These are phyloP conservation scores for Westerdykella aurantiaca DNA, from an alignment of 2,329 filamentous ascomycete species.

Conservation along the genomic window DNA sequence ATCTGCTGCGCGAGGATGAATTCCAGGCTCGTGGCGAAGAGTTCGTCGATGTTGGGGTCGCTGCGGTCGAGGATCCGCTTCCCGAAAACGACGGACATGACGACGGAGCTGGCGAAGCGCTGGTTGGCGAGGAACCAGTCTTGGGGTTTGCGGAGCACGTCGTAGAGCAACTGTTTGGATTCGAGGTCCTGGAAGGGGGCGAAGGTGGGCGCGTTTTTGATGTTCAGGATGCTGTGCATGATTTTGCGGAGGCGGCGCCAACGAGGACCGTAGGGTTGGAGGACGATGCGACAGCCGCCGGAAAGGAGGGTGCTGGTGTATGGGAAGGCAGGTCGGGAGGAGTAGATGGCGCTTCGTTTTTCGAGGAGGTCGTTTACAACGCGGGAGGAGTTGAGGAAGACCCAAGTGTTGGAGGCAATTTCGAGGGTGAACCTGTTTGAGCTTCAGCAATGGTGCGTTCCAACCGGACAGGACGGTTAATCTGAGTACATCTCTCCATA, in stretches of 20 bases:
- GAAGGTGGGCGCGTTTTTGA: conserved; percentile 17
- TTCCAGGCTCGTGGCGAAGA: conserved; percentile 11
- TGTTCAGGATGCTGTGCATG: conserved; percentile 29
- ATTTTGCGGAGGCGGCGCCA: conserved; percentile 27
- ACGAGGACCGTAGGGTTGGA: conserved; percentile 24
- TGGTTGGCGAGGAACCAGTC: conserved; percentile 21
- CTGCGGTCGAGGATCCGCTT: conserved; percentile 10
- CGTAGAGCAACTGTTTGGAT: conserved; percentile 20
- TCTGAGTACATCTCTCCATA: too few relatives aligned
- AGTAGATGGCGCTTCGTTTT: neutral
- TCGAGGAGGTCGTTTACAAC: too few relatives aligned
- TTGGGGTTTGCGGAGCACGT: conserved; percentile 20
- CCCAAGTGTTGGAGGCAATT: too few relatives aligned
- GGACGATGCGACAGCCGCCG: conserved; percentile 22
- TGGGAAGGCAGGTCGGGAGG: conserved; percentile 12
- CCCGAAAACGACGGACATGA: conserved; percentile 33
- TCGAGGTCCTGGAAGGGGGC: conserved; percentile 31
- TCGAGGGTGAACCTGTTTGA: too few relatives aligned
- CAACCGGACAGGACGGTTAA: too few relatives aligned
- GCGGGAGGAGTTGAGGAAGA: too few relatives aligned
- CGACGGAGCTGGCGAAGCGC: conserved; percentile 27
- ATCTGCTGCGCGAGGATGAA: conserved; percentile 24
- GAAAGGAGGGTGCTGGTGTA: conserved; percentile 23
- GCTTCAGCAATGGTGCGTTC: too few relatives aligned
- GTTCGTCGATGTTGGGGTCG: conserved; percentile 14